Evolutionary conservation across 495 filamentous ascomycete genomes (phyloP).

Genomic region (Trichoderma erinaceum): DNA sequence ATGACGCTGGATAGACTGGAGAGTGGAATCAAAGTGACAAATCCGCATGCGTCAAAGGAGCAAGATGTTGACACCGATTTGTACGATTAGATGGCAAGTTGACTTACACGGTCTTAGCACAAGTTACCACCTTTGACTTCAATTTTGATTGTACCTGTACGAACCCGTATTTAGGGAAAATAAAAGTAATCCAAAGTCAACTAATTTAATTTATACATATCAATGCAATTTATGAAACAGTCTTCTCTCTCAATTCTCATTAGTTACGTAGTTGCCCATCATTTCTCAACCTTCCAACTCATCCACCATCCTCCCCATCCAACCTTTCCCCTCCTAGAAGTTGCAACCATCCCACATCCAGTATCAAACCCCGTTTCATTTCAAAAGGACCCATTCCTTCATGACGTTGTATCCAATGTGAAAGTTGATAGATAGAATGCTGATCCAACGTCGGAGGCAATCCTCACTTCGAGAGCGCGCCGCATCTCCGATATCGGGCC

Average conservation of each 20-base stretch:
- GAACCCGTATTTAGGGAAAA: background rate
- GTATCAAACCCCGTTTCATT: background rate
- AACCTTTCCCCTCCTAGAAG: background rate
- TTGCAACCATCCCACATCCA: background rate
- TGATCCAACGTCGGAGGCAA: too few relatives aligned
- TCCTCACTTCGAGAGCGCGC: background rate
- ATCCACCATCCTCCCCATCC: background rate
- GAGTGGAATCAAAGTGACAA: slow-evolving; percentile 32
- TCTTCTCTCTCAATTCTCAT: background rate
- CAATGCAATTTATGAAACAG: background rate
- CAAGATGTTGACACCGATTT: slow-evolving; percentile 4
- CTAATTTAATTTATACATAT: too few relatives aligned
- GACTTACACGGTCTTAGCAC: background rate
- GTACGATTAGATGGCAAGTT: slow-evolving; percentile 13
- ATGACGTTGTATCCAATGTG: background rate
- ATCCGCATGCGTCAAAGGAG: slow-evolving; percentile 28
- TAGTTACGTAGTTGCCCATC: background rate
- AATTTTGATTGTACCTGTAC: too few relatives aligned
- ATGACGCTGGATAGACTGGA: slow-evolving; percentile 31
- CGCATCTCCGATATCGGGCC: slow-evolving; percentile 2
- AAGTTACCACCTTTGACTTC: background rate
- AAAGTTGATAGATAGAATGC: background rate
- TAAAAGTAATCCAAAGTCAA: too few relatives aligned
- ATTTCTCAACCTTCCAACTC: background rate
- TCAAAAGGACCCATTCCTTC: background rate